Evolutionary conservation across 352 stramenopile species (phyloP).

Genomic region (Halophytophthora polymorphica): DNA sequence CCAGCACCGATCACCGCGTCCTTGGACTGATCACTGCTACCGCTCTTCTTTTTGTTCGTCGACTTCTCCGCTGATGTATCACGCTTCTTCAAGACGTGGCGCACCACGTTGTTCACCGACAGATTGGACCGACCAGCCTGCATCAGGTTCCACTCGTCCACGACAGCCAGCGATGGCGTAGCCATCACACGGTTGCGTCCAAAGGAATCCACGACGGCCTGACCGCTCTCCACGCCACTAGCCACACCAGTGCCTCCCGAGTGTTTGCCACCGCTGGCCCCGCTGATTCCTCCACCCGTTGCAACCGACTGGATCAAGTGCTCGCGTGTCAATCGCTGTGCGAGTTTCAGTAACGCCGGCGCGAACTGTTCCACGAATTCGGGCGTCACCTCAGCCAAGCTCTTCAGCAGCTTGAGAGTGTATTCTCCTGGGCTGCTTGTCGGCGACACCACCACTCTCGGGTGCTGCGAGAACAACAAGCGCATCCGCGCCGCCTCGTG

Average conservation of each 20-base stretch:
- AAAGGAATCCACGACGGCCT: slow-evolving; percentile 66
- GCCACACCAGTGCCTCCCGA: slow-evolving; percentile 21
- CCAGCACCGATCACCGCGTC: slow-evolving; percentile 13
- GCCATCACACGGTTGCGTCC: slow-evolving; percentile 82
- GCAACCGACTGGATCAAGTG: slow-evolving; percentile 65
- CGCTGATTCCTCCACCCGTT: slow-evolving; percentile 9
- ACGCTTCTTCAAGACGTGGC: slow-evolving; percentile 62
- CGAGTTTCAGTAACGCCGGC: slow-evolving; percentile 72
- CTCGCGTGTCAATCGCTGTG: slow-evolving; percentile 80
- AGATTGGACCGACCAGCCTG: slow-evolving; percentile 66
- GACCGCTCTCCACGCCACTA: slow-evolving; percentile 32
- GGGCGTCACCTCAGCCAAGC: slow-evolving; percentile 51
- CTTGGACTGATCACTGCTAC: slow-evolving; percentile 18
- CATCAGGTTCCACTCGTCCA: slow-evolving; percentile 82
- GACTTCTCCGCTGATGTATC: slow-evolving; percentile 48
- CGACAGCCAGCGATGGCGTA: slow-evolving; percentile 80
- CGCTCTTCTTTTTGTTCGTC: slow-evolving; percentile 51
- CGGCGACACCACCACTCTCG: slow-evolving; percentile 31
- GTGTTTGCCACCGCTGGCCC: slow-evolving; percentile 22
- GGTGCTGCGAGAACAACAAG: slow-evolving; percentile 45
- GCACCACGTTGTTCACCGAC: slow-evolving; percentile 79
- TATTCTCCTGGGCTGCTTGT: slow-evolving; percentile 68
- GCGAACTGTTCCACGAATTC: slow-evolving; percentile 82
- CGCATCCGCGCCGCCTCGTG: slow-evolving; percentile 57
- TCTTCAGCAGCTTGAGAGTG: slow-evolving; percentile 62